Evolutionary conservation across 1,284 basidiomycete genomes (phyloP).

Genomic region (Apiotrichum domesticum): DNA sequence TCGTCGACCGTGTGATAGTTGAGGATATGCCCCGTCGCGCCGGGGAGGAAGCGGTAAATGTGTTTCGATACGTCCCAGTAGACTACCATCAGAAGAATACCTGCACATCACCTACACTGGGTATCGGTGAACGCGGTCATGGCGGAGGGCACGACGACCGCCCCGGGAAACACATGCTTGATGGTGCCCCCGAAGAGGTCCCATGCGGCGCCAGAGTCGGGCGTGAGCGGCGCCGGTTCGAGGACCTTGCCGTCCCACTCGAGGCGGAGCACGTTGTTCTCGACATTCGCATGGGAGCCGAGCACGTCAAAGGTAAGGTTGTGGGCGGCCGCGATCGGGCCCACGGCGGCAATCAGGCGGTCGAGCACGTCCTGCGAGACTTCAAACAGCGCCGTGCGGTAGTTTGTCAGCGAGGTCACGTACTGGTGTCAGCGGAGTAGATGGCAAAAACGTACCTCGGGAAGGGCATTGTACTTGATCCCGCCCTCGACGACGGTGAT

Average conservation of each 20-base stretch:
- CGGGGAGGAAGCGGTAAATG: slow-evolving; percentile 28
- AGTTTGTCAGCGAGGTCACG: slow-evolving; percentile 16
- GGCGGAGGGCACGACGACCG: slow-evolving; percentile 16
- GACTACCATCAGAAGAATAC: background rate
- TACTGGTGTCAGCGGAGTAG: background rate
- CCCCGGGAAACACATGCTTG: slow-evolving; percentile 15
- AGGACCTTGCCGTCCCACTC: slow-evolving; percentile 7
- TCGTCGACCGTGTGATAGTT: slow-evolving; percentile 27
- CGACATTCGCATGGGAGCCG: slow-evolving; percentile 11
- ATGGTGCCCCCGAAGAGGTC: slow-evolving; percentile 20
- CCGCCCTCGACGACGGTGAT: slow-evolving; percentile 19
- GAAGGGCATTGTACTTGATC: slow-evolving; percentile 24
- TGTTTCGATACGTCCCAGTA: slow-evolving; percentile 20
- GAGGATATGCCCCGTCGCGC: slow-evolving; percentile 8
- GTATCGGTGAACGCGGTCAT: slow-evolving; percentile 20
- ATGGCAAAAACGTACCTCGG: slow-evolving; percentile 7
- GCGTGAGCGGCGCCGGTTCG: slow-evolving; percentile 20
- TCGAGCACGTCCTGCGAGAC: slow-evolving; percentile 11
- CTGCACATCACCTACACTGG: slow-evolving; percentile 6
- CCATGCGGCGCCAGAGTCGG: slow-evolving; percentile 8
- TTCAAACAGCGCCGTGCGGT: slow-evolving; percentile 20
- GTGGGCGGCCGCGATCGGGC: slow-evolving; percentile 8
- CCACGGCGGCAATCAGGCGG: slow-evolving; percentile 6
- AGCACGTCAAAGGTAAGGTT: slow-evolving; percentile 17
- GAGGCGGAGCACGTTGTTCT: slow-evolving; percentile 13